Evolutionary conservation across 2,329 filamentous ascomycete species (phyloP), one percentile per base, ranked within the genome.

Genomic region (Pestalotiopsis sp.): DNA sequence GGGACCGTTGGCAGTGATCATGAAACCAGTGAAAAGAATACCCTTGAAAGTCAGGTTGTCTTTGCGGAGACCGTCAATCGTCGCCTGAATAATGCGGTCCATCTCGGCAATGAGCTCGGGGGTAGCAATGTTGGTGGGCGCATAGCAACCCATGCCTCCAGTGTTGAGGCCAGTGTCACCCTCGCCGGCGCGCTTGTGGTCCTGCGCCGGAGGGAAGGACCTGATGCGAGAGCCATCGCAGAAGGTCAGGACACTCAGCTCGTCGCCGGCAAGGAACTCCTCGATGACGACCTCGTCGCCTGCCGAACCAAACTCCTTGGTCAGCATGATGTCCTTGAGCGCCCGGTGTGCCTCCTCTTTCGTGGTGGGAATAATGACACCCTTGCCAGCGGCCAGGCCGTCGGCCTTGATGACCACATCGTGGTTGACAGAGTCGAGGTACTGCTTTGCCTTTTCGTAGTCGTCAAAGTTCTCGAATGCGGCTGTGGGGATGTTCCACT

Each of bases 101-200:
- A 99, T 90, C 70, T 90, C 86, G 20, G 91, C 91, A 20, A 96
- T 87, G n/a, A 97, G 85, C 70, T 91, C 89, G 65, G 90, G 88
- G 0, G 91, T 92, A 38, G 92, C 91, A 75, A 95, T 91, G 72
- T 89, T 92, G 1, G 95, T 97, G n/a, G 93, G 93, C 17, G 95
- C 94, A 80, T 98, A 98, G 78, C 94, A 97, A 65, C 96, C 96
- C 96, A 98, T 98, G 56, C 96, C 96, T 69, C 95, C 96, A 2
- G 96, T 98, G 83, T 98, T 98, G 49, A 94, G 93, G 1, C 96
- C 96, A 64, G 89, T 87, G 78, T 98, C 95, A 67, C 93, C 93
- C 76, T 99, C 96, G 66, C 92, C 93, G 72, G 97, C 94, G 71
- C 94, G 90, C 87, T 99, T 98, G 85, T 99, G 96, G 80, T 98